phyloP scores from a whole-genome alignment of 305 asterid genomes.

The Rubia balearica region DNA sequence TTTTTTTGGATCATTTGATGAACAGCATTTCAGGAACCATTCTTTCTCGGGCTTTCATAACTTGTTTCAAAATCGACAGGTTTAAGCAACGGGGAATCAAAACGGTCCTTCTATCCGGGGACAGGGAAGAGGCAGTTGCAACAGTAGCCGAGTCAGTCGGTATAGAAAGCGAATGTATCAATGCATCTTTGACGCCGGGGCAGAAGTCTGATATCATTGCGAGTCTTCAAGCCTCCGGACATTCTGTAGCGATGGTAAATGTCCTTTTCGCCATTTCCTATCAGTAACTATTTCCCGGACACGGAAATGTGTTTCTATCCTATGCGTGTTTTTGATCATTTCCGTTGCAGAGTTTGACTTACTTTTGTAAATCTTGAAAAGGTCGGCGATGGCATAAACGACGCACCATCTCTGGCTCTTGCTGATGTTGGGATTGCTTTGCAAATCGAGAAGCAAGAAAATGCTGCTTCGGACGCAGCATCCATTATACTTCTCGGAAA shows the following conservation, averaged over 20 bases:
- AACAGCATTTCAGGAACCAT: too few species aligned
- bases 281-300: not conserved
- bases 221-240: conserved; percentile 75
- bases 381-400: conserved; percentile 99
- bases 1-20: not conserved
- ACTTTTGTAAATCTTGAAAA: conserved; percentile 25
- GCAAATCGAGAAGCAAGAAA: conserved; percentile 94
- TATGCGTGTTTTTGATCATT: not conserved
- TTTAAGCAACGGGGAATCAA: conserved; percentile 76
- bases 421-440: conserved; percentile 97
- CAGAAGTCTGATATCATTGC: conserved; percentile 73
- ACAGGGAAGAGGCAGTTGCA: conserved; percentile 99
- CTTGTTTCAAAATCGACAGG: conserved; percentile 35
- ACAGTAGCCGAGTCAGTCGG: conserved; percentile 75
- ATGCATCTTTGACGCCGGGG: conserved; percentile 78
- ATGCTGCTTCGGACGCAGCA: conserved; percentile 97
- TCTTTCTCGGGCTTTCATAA: not conserved
- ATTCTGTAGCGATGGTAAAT: conserved; percentile 82
- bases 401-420: conserved; percentile 96
- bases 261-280: not conserved
- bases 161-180: conserved; percentile 55
- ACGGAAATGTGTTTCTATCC: not conserved
- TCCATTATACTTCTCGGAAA: conserved; percentile 90
- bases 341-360: not conserved
- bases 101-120: conserved; percentile 81